Evolutionary conservation across 108 stramenopile species (phyloP).

Genomic region (Epithemia pelagica): DNA sequence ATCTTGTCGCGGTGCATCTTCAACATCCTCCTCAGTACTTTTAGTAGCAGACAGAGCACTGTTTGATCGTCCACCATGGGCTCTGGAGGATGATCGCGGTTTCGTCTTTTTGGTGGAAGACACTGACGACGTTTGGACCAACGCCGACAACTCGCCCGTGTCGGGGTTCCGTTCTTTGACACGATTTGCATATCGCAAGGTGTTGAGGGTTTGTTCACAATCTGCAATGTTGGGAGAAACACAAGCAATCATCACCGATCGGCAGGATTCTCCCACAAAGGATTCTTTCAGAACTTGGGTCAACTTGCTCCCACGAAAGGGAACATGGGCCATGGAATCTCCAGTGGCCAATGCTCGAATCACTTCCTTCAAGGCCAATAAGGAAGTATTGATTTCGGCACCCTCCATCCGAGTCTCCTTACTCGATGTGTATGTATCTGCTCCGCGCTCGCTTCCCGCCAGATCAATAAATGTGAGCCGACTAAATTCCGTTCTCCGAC

Average conservation of each 20-base stretch:
- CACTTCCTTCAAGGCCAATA: constrained; percentile 98
- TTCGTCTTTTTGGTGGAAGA: background rate
- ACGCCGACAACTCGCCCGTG: constrained; percentile 28
- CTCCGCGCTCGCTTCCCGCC: constrained; percentile 95
- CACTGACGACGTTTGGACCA: background rate
- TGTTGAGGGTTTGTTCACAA: constrained; percentile 96
- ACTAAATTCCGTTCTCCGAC: constrained; percentile 19
- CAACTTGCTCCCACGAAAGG: constrained; percentile 96
- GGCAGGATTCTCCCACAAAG: constrained; percentile 85
- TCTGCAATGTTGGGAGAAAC: constrained; percentile 91
- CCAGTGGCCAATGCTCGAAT: constrained; percentile 94
- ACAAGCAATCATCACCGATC: constrained; percentile 97
- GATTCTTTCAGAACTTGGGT: constrained; percentile 94
- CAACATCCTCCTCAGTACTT: background rate
- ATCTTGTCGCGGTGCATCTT: background rate
- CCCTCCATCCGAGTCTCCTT: constrained; percentile 93
- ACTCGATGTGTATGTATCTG: constrained; percentile 89
- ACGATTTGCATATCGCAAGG: constrained; percentile 95
- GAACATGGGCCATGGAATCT: constrained; percentile 85
- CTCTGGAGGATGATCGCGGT: background rate
- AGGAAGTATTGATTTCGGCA: constrained; percentile 97
- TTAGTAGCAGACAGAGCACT: background rate
- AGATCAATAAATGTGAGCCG: constrained; percentile 95
- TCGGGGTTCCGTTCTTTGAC: constrained; percentile 88
- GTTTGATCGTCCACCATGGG: background rate